A percentile compares a stretch with the other conserved stretches of the same genome.
phyloP scores from a whole-genome alignment of 441 rosid genomes.

The Raphanus hybrid region DNA sequence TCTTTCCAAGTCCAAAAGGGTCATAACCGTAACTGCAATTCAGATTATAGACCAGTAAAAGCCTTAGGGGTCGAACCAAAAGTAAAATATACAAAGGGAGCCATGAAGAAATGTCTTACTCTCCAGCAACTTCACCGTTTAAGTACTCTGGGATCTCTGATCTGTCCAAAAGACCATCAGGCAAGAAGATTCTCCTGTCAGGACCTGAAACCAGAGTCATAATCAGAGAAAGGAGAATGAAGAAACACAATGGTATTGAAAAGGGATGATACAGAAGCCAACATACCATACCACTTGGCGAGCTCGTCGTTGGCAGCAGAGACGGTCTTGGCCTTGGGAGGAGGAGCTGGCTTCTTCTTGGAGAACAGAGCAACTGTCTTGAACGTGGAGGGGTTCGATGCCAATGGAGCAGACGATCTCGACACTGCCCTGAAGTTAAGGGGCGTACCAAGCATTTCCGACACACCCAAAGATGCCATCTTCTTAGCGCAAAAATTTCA shows the following conservation, averaged over 20 bases:
- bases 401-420: conserved; percentile 57
- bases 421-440: conserved; percentile 64
- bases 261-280: neutral
- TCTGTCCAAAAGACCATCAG: conserved; percentile 89
- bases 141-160: conserved; percentile 96
- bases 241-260: neutral
- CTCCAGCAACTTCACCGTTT: conserved; percentile 98
- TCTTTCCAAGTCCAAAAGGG: conserved; percentile 96
- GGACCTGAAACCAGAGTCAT: conserved; percentile 61
- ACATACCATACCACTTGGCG: conserved; percentile 98
- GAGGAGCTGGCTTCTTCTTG: conserved; percentile 76
- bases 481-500: conserved; percentile 18
- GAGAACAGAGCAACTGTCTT: conserved; percentile 83
- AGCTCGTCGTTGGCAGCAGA: conserved; percentile 70
- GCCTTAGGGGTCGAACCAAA: neutral
- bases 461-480: conserved; percentile 79
- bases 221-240: neutral
- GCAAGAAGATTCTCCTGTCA: conserved; percentile 94
- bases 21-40: conserved; percentile 89
- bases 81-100: neutral
- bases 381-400: conserved; percentile 66
- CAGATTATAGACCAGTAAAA: conserved; percentile 14
- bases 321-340: conserved; percentile 61
- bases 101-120: conserved; percentile 58
- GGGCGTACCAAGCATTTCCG: conserved; percentile 84